Evolutionary conservation across 495 filamentous ascomycete genomes (phyloP).

Genomic region (Aspergillus carlsbadensis): DNA sequence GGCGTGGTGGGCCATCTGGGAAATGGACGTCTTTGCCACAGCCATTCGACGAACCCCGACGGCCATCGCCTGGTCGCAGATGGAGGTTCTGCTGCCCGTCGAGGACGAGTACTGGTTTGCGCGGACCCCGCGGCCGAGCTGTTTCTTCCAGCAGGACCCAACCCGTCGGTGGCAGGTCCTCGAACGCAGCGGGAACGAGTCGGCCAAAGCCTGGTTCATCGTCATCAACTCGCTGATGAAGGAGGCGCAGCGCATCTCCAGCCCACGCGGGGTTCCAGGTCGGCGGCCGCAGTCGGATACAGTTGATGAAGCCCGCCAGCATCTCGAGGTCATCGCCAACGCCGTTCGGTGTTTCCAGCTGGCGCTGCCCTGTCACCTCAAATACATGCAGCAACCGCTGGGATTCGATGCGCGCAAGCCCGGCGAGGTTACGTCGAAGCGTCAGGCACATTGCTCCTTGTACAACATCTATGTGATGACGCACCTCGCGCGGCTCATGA

Average conservation of each 20-base stretch:
- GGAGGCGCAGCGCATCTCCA: conserved; percentile 4
- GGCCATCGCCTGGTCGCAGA: conserved; percentile 29
- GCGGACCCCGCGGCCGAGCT: no score
- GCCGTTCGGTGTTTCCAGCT: conserved; percentile 14
- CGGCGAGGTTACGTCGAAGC: conserved; percentile 1
- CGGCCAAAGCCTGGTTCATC: conserved; percentile 38
- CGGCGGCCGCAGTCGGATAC: no score
- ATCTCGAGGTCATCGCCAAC: conserved; percentile 11
- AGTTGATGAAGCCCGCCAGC: neutral
- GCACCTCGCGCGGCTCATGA: conserved; percentile 14
- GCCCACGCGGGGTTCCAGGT: neutral
- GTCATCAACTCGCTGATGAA: conserved; percentile 24
- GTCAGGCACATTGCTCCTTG: conserved; percentile 15
- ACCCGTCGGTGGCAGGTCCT: conserved; percentile 13
- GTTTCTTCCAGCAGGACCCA: no score
- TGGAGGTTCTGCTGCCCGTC: no score
- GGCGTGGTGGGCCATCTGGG: conserved; percentile 41
- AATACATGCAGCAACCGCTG: conserved; percentile 8
- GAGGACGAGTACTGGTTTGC: no score
- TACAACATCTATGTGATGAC: conserved; percentile 17
- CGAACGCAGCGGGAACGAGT: conserved; percentile 27
- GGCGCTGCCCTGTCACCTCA: conserved; percentile 10
- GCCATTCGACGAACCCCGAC: conserved; percentile 30
- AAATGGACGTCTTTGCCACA: conserved; percentile 39
- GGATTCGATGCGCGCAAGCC: neutral